Evolutionary conservation across 2,329 filamentous ascomycete species (phyloP), one percentile per base, ranked within the genome.

Genomic region (Metarhizium guizhouense): DNA sequence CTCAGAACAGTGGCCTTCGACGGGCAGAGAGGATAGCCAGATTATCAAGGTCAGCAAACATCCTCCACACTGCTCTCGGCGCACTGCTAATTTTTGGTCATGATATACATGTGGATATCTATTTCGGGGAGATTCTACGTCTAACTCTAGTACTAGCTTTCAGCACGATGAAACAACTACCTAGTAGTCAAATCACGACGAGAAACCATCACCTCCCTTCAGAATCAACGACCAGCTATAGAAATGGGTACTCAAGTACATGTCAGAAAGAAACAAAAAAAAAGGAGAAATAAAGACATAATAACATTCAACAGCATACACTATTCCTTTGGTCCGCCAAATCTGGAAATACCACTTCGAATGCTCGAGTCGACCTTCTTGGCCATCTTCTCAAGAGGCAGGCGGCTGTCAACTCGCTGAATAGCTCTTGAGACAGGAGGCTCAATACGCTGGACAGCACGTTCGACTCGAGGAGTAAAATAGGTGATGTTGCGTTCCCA

Each of bases 401-500:
- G 69, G 51, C 71, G 72, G 57, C 72, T 63, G 55, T 79, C 76
- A 47, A 81, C 68, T 38, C 65, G 68, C 65, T 74, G 70, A 34
- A 80, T 71, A 51, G 74, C 72, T 57, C 68, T 70, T 54, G 74
- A 67, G 53, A 79, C 64, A 20, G 73, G 76, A 2, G 76, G 78
- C 64, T 79, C 72, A 54, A 80, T 71, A 53, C 76, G 73, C 60
- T 77, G 75, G 45, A 79, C 72, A 52, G 74, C 69, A 20, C 70
- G 69, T 66, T 77, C 73, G 32, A 74, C 73, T 16, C 76, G 75
- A n/a, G 71, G 68, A 8, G 72, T 69, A 65, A 83, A 77, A 70
- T 76, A 78, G 59, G 70, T 75, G 64, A 83, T 76, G 68, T 81
- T 82, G 54, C 74, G 72, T 68, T 83, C 80, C 81, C 81, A 84